These are phyloP conservation scores for Acacia acuminata DNA, from an alignment of 306 rosid genomes.

Conservation along the genomic window DNA sequence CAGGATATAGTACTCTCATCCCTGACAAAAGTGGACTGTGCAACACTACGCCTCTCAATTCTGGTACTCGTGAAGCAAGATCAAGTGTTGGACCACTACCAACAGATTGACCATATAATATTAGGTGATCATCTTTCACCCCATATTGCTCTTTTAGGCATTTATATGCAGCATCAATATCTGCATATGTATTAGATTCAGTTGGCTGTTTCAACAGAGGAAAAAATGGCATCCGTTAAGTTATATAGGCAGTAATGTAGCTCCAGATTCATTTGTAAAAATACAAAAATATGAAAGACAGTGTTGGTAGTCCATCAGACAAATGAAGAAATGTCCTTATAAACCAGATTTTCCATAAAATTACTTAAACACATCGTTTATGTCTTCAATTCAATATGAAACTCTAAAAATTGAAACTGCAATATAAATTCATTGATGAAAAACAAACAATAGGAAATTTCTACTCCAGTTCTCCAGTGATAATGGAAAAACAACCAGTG, in stretches of 20 bases:
- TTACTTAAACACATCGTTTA: background rate
- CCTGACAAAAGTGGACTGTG: conserved; percentile 95
- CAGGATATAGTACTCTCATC: conserved; percentile 85
- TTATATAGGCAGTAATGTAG: conserved; percentile 9
- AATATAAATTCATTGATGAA: background rate
- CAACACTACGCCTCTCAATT: conserved; percentile 79
- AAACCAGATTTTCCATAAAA: background rate
- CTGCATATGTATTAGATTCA: conserved; percentile 91
- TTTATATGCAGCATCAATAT: conserved; percentile 90
- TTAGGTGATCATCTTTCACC: conserved; percentile 79
- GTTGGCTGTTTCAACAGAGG: conserved; percentile 75
- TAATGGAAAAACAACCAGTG: background rate
- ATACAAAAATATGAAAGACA: background rate
- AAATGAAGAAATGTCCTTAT: background rate
- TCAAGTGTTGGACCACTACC: conserved; percentile 96
- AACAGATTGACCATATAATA: conserved; percentile 92
- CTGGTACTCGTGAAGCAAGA: conserved; percentile 74
- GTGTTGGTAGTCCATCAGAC: background rate
- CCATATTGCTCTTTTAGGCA: conserved; percentile 87
- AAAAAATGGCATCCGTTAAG: conserved; percentile 38
- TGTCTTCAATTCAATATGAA: background rate
- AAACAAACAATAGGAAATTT: background rate
- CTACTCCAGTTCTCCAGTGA: background rate
- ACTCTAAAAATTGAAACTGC: background rate
- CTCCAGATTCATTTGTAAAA: conserved; percentile 4